Conservation (phyloP, 352 stramenopile genomes). For the Blastocystis sp. region DNA sequence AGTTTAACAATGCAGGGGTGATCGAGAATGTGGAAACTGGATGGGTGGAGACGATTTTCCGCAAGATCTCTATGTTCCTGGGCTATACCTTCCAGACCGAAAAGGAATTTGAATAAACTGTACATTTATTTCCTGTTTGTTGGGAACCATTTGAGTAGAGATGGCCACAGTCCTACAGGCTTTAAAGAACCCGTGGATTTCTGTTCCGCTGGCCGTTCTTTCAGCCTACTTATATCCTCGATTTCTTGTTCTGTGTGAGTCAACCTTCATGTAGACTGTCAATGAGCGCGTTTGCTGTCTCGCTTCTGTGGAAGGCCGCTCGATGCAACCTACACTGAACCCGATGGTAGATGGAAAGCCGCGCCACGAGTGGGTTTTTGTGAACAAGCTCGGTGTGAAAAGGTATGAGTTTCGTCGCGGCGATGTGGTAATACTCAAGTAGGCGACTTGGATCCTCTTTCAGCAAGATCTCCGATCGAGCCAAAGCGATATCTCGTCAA, state of each 20-base stretch:
- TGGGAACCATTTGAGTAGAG: background rate
- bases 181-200: background rate
- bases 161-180: background rate
- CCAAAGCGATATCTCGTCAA: slow-evolving; percentile 30
- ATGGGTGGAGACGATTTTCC: slow-evolving; percentile 56
- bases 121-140: background rate
- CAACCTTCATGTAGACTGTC: background rate
- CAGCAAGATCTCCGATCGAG: background rate
- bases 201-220: background rate
- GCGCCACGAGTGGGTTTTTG: slow-evolving; percentile 13
- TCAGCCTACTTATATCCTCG: slow-evolving; percentile 30
- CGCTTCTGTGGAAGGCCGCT: background rate
- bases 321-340: slow-evolving; percentile 35
- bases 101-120: slow-evolving; percentile 59
- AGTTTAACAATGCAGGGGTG: slow-evolving; percentile 35
- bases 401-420: background rate
- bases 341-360: background rate
- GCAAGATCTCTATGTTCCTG: slow-evolving; percentile 47
- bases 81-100: slow-evolving; percentile 37
- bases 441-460: background rate
- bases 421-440: slow-evolving; percentile 24
- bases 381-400: background rate
- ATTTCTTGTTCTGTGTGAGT: background rate
- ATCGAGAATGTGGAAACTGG: background rate
- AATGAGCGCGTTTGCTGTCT: background rate